Conservation (phyloP, 148 eudicot species). For the Rhododendron simsii region DNA sequence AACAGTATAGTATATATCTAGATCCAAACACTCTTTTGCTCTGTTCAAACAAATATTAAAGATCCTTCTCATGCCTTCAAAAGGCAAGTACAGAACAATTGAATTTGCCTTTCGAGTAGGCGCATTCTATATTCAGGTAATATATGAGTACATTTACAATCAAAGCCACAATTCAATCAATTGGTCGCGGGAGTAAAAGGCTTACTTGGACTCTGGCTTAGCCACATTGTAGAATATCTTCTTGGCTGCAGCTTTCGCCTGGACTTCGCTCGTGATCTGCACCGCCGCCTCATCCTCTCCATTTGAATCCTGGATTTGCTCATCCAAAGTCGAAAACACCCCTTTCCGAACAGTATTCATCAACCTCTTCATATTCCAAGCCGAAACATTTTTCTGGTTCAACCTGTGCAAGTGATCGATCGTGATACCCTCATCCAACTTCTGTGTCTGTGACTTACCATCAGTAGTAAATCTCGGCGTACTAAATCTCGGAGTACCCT, state of each 20-base stretch:
- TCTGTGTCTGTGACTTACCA: slow-evolving; percentile 29
- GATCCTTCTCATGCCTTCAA: background rate
- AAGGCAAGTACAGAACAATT: background rate
- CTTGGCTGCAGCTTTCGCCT: slow-evolving; percentile 72
- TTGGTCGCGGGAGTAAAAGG: background rate
- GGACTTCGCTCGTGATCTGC: slow-evolving; percentile 59
- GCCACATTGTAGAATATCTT: slow-evolving; percentile 65
- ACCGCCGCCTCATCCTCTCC: slow-evolving; percentile 38
- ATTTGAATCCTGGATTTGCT: slow-evolving; percentile 43
- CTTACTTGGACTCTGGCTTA: slow-evolving; percentile 49
- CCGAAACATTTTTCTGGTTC: slow-evolving; percentile 82
- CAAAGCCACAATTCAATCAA: background rate
- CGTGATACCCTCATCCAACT: slow-evolving; percentile 45
- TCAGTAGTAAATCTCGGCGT: slow-evolving; percentile 33
- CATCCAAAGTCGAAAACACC: slow-evolving; percentile 61
- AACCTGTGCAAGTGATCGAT: slow-evolving; percentile 78
- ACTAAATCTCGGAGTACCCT: slow-evolving; percentile 42
- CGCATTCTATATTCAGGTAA: background rate
- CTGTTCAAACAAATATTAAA: background rate
- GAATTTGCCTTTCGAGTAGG: background rate
- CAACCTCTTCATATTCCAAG: slow-evolving; percentile 97
- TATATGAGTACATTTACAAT: background rate
- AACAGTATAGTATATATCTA: background rate
- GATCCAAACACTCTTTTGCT: background rate
- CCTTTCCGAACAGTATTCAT: slow-evolving; percentile 65